Evolutionary conservation across 2,329 filamentous ascomycete genomes (phyloP), one percentile per base, ranked within the genome.

Genomic region (Aspergillus bombycis): DNA sequence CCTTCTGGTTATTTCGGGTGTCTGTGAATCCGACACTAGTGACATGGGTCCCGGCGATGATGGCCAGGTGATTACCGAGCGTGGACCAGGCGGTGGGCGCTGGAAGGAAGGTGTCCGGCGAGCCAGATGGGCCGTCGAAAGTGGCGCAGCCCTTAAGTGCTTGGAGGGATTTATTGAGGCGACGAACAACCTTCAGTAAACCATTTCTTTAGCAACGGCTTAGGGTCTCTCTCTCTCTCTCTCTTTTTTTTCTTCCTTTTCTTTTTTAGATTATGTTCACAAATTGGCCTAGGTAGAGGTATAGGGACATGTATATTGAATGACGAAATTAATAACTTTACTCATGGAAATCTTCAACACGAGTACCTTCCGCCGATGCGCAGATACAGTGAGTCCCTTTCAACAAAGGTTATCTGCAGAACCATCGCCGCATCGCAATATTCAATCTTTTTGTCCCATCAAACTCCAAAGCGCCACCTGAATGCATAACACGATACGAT

Each of bases 71-170:
- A 86, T 96, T 66, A 87, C 81, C 19, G 94, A 98, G 76, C 84
- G 90, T 55, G 94, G 95, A 0, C 94, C 94, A 6, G 94, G 91
- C 12, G 92, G 92, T 16, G 88, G 92, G 62, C 86, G 94, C 72
- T 99, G 95, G 95, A 99, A 96, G 81, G 94, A 97, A 75, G 95
- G 94, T 58, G 87, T 97, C 16, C 84, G 94, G 71, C 86, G 93
- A 75, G 95, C 95, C 19, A 88, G 90, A 71, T 96, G 92, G 91
- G 93, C 93, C 12, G 86, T 99, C 55, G 87, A 89, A 78, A 97
- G 92, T 76, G 93, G 94, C 54, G 88, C 89, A 75, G 92, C 94
- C n/a, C 89, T 92, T 84, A 89, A 84, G 75, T 89, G 93, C 79
- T 94, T 95, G 88, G 84, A 89, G 62, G 84, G 84, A 26, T 98